phyloP scores from a whole-genome alignment of 495 filamentous ascomycete genomes.

The Pseudotulostoma volvatum region DNA sequence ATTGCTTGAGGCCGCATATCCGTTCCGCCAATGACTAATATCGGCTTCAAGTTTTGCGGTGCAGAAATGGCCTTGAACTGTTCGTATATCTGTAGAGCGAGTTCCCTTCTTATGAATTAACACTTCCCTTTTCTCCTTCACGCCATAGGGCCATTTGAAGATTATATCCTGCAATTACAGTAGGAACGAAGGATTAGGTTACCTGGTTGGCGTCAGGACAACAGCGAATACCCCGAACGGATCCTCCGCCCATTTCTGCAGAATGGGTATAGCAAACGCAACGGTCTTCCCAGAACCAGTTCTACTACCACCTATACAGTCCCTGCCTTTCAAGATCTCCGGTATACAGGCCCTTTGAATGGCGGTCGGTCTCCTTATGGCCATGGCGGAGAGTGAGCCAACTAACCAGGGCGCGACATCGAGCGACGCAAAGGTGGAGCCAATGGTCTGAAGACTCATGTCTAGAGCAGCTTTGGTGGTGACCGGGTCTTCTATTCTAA shows the following conservation, averaged over 20 bases:
- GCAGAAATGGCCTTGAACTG: conserved; percentile 85
- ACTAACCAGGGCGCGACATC: conserved; percentile 77
- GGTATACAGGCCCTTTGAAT: conserved; percentile 90
- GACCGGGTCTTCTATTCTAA: conserved; percentile 16
- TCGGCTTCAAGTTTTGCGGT: conserved; percentile 65
- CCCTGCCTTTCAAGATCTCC: conserved; percentile 71
- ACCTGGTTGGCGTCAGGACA: conserved; percentile 79
- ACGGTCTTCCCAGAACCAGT: conserved; percentile 99
- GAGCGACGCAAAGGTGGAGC: conserved; percentile 56
- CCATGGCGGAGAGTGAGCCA: conserved; percentile 69
- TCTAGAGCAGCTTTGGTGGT: conserved; percentile 29
- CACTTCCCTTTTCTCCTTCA: too few relatives aligned
- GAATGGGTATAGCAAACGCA: conserved; percentile 82
- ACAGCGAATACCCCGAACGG: conserved; percentile 81
- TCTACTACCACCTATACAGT: conserved; percentile 85
- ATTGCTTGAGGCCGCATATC: conserved; percentile 89
- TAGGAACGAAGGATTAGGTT: conserved; percentile 5
- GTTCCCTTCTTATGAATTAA: conserved; percentile 40
- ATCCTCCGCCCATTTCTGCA: conserved; percentile 87
- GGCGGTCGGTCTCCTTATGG: conserved; percentile 72
- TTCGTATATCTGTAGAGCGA: conserved; percentile 90
- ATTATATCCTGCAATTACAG: too few relatives aligned
- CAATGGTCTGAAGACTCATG: conserved; percentile 22
- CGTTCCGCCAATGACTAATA: conserved; percentile 75
- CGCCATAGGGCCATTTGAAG: too few relatives aligned